These are phyloP conservation scores for Trichoderma reesei DNA, from an alignment of 495 filamentous ascomycete genomes.

Conservation along the genomic window DNA sequence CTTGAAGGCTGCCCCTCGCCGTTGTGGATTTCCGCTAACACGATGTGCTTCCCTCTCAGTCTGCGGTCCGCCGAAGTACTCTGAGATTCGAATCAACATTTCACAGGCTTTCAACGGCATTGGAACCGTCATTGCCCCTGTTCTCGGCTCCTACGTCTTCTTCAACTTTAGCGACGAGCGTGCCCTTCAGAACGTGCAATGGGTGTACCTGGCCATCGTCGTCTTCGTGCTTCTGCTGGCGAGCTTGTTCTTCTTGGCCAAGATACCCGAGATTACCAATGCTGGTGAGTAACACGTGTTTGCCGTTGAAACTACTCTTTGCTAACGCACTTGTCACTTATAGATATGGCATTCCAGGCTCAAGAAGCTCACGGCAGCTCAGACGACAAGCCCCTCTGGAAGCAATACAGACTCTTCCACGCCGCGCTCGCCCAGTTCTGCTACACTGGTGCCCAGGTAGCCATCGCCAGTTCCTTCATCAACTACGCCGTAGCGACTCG, in stretches of 20 bases:
- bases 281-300: conserved; percentile 47
- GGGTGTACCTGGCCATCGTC: conserved; percentile 66
- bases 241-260: conserved; percentile 52
- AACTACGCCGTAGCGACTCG: conserved; percentile 27
- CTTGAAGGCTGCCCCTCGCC: background rate
- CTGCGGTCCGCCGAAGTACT: conserved; percentile 58
- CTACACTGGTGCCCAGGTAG: conserved; percentile 61
- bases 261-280: conserved; percentile 65
- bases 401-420: conserved; percentile 59
- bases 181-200: conserved; percentile 53
- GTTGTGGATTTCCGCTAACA: background rate
- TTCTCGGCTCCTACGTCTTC: conserved; percentile 59
- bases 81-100: conserved; percentile 60
- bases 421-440: conserved; percentile 60
- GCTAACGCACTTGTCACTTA: background rate
- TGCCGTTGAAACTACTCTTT: background rate
- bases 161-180: conserved; percentile 46
- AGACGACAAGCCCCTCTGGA: conserved; percentile 44
- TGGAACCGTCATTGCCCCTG: conserved; percentile 50
- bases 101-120: conserved; percentile 61
- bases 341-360: conserved; percentile 20
- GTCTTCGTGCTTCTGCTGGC: conserved; percentile 58
- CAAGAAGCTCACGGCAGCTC: conserved; percentile 33
- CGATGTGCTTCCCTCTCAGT: conserved; percentile 22
- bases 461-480: conserved; percentile 43